phyloP scores from a whole-genome alignment of 352 stramenopile species.

The Phytopythium sindhum region DNA sequence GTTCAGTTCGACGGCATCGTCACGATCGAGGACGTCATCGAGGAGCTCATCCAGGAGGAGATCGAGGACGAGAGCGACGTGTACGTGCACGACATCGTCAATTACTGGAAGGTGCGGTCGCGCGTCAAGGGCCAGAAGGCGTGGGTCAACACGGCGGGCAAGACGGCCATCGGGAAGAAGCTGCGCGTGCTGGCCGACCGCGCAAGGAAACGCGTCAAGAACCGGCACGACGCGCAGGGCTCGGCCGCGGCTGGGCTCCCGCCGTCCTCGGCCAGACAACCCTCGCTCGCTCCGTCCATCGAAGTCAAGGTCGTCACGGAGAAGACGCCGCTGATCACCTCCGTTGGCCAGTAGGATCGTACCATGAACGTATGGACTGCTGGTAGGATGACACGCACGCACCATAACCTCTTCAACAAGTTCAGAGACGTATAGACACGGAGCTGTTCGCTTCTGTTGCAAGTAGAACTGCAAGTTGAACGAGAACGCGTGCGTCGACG shows the following conservation, averaged over 20 bases:
- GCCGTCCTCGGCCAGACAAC: too few relatives aligned
- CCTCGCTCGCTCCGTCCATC: conserved; percentile 15
- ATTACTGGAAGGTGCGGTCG: conserved; percentile 46
- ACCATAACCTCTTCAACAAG: not conserved
- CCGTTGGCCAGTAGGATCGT: not conserved
- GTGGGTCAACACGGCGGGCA: conserved; percentile 25
- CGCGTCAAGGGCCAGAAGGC: conserved; percentile 16
- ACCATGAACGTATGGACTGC: too few relatives aligned
- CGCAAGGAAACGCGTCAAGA: conserved; percentile 33
- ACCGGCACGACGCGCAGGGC: conserved; percentile 26
- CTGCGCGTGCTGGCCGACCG: conserved; percentile 36
- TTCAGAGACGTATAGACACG: not conserved
- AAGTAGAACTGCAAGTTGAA: too few relatives aligned
- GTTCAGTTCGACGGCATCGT: conserved; percentile 83
- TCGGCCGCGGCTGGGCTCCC: too few relatives aligned
- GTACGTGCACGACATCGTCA: conserved; percentile 54
- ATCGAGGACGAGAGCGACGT: conserved; percentile 89
- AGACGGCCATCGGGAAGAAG: conserved; percentile 38
- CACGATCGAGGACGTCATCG: conserved; percentile 91
- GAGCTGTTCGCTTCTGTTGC: too few relatives aligned
- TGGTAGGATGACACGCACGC: too few relatives aligned
- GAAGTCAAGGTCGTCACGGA: conserved; percentile 51
- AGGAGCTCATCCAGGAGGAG: conserved; percentile 88
- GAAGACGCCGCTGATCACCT: conserved; percentile 37
- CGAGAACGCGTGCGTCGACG: too few relatives aligned